Base-by-base conservation (phyloP, 108 stramenopile genomes). In the Cyclotella sp. region DNA sequence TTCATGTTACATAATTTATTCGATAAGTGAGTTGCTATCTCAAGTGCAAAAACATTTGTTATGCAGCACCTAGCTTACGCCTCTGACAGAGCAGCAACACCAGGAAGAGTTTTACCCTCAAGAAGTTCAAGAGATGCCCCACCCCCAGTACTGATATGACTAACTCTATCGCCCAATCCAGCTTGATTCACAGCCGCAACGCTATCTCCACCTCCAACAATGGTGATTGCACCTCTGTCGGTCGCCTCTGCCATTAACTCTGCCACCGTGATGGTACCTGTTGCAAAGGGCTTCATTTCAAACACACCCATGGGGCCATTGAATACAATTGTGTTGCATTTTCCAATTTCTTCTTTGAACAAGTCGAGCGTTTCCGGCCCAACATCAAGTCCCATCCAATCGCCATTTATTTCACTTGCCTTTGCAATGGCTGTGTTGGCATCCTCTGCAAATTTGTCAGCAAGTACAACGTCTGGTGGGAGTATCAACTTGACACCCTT, bases 321-420 rank as follows among this genome's bases (percentile, higher is more conserved):
- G 90, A 93, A 99, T 12, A 99, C 88, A 76, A 99, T 90, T 13
- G 98, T 98, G 51, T 97, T 93, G 77, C 88, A 89, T 16, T 83
- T 42, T 39, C 68, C 81, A 68, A 98, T 89, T 71, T 95, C 97
- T 9, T 86, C 77, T 54, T 85, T 77, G 83, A 98, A 98, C 18
- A 76, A 42, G 61, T 91, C 79, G 63, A 93, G 73, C 11, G 96
- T 87, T 55, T 97, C 95, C 9, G 97, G 97, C 29, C 99, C 99
- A 62, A 97, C 90, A 85, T 99, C 98, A 27, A 99, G 84, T 49
- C 99, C 98, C 95, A 97, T 95, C 97, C 99, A 99, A 14, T 93
- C 97, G 28, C 94, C 98, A 21, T 89, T 86, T 67, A 99, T 98
- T 51, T 86, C 96, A 21, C 59, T 86, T 7, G 93, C 94, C 60